Conservation (phyloP, 371 early-diverging fungal genomes). For the Mucor indicus region DNA sequence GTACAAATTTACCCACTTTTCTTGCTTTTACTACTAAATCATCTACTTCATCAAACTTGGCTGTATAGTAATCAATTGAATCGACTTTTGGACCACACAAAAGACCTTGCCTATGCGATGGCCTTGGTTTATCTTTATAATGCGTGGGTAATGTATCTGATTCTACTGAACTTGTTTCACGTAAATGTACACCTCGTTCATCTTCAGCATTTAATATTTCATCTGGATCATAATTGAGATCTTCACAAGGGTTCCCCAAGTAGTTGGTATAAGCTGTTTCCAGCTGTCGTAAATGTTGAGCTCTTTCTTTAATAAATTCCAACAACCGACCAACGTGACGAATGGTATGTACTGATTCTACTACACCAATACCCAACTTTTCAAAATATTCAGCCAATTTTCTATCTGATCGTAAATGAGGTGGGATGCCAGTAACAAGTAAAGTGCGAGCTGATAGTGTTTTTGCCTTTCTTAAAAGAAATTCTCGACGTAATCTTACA, state of each 20-base stretch:
- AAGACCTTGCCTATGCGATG: slow-evolving; percentile 25
- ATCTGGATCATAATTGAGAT: slow-evolving; percentile 37
- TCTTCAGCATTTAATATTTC: slow-evolving; percentile 34
- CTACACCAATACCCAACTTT: slow-evolving; percentile 51
- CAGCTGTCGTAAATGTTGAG: slow-evolving; percentile 36
- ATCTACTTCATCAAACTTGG: slow-evolving; percentile 64
- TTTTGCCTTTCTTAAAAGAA: slow-evolving; percentile 45
- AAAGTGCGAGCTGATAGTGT: slow-evolving; percentile 57
- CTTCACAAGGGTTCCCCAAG: slow-evolving; percentile 48
- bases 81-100: slow-evolving; percentile 59
- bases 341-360: slow-evolving; percentile 58
- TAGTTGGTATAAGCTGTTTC: slow-evolving; percentile 44
- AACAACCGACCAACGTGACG: slow-evolving; percentile 53
- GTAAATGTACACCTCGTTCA: not conserved
- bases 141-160: slow-evolving; percentile 9
- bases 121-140: slow-evolving; percentile 20
- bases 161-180: not conserved
- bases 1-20: slow-evolving; percentile 46
- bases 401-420: slow-evolving; percentile 45
- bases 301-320: slow-evolving; percentile 44
- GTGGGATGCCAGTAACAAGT: slow-evolving; percentile 60
- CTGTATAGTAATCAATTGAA: slow-evolving; percentile 65
- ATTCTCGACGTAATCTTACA: slow-evolving; percentile 51
- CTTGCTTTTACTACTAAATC: slow-evolving; percentile 55
- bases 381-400: slow-evolving; percentile 59